A percentile compares a stretch with the other conserved stretches of the same genome.
phyloP scores from a whole-genome alignment of 2,329 filamentous ascomycete genomes.

The Colletotrichum sp. region DNA sequence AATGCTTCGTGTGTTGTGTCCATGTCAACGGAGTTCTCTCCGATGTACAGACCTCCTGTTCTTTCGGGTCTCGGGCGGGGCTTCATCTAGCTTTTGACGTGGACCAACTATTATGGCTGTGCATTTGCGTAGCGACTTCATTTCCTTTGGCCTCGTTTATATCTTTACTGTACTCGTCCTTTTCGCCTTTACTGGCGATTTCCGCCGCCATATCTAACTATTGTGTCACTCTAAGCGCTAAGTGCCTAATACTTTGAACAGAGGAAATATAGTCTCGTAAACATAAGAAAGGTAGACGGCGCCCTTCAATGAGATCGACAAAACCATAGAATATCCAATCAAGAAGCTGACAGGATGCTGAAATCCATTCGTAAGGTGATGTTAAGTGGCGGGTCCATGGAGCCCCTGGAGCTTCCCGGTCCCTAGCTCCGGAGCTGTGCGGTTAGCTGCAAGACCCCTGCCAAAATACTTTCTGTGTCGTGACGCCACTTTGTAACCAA shows the following conservation, averaged over 20 bases:
- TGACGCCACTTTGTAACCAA: conserved; percentile 8
- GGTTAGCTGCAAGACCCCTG: not conserved
- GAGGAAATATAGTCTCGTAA: not conserved
- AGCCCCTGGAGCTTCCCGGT: not conserved
- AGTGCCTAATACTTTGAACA: not conserved
- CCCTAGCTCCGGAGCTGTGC: not conserved
- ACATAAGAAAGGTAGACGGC: not conserved
- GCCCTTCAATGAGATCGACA: not conserved
- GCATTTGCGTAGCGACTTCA: not conserved
- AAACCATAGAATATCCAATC: not conserved
- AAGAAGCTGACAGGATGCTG: not conserved
- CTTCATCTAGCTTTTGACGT: not conserved
- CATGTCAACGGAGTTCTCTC: not conserved
- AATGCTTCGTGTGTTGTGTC: not conserved
- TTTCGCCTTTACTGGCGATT: not conserved
- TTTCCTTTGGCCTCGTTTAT: not conserved
- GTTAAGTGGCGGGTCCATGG: not conserved
- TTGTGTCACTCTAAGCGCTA: not conserved
- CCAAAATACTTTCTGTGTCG: not conserved
- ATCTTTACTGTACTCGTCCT: not conserved
- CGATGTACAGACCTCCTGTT: not conserved
- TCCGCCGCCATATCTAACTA: not conserved
- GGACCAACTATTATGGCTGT: not conserved
- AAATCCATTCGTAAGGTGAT: not conserved
- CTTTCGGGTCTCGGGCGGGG: not conserved